Evolutionary conservation across 768 basidiomycete species (phyloP).

Genomic region (Mrakia frigida): DNA sequence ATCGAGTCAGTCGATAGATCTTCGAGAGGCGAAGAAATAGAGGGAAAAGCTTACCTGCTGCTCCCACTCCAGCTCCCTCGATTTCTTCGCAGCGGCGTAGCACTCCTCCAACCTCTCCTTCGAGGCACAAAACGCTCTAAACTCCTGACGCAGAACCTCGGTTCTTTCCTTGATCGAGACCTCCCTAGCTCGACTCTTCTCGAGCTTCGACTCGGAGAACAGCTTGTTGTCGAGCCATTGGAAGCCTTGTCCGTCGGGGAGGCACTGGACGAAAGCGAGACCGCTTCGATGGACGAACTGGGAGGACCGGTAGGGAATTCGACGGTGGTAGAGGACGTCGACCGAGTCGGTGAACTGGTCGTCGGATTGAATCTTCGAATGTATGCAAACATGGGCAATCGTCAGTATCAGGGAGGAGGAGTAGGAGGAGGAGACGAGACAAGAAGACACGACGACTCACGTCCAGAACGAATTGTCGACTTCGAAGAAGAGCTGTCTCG

Average conservation of each 20-base stretch:
- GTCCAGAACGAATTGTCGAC: constrained; percentile 25
- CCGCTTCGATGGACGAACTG: constrained; percentile 63
- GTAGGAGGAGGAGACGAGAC: no score
- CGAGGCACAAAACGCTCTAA: constrained; percentile 12
- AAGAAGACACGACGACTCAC: constrained; percentile 13
- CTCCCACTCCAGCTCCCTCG: background rate
- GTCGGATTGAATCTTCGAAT: constrained; percentile 28
- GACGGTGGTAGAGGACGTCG: constrained; percentile 56
- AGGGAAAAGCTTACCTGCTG: background rate
- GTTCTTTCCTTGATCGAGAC: constrained; percentile 8
- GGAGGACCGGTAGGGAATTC: constrained; percentile 65
- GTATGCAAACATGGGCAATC: no score
- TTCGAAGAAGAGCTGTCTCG: constrained; percentile 16
- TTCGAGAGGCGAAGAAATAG: background rate
- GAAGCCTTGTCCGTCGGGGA: constrained; percentile 73
- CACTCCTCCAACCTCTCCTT: constrained; percentile 7
- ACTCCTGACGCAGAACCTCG: background rate
- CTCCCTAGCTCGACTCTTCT: background rate
- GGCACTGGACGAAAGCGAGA: constrained; percentile 80
- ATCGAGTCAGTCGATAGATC: background rate
- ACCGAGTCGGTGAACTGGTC: constrained; percentile 17
- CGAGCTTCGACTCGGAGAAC: constrained; percentile 12
- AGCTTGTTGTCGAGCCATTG: constrained; percentile 72
- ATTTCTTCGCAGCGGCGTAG: background rate
- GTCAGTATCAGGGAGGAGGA: background rate